Conservation (phyloP, 371 early-diverging fungal species). For the Mucor plumbeus region DNA sequence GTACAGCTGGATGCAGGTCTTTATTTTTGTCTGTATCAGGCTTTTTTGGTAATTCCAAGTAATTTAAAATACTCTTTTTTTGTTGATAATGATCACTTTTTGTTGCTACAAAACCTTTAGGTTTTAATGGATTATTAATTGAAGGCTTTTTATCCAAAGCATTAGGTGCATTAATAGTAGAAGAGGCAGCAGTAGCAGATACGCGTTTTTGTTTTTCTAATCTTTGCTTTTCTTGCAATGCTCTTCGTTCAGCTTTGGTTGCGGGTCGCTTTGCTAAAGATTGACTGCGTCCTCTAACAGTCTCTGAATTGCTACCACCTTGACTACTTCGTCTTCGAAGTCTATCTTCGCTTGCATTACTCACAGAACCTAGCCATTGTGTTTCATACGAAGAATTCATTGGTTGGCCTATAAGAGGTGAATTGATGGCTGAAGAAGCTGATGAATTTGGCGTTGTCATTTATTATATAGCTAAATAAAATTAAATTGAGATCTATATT, state of each 20-base stretch:
- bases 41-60: conserved; percentile 61
- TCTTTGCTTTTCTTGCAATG: conserved; percentile 71
- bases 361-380: conserved; percentile 9
- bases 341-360: not conserved
- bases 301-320: not conserved
- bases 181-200: conserved; percentile 22
- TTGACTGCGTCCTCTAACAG: not conserved
- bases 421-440: not conserved
- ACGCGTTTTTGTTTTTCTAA: conserved; percentile 66
- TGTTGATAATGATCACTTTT: conserved; percentile 31
- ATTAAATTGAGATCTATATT: no score
- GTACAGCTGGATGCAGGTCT: conserved; percentile 86
- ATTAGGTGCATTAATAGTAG: conserved; percentile 23
- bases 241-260: conserved; percentile 88
- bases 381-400: conserved; percentile 5
- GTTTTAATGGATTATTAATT: not conserved
- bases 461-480: not conserved
- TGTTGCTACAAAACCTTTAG: conserved; percentile 21
- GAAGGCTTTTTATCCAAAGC: not conserved
- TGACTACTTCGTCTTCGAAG: conserved; percentile 5
- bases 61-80: conserved; percentile 56
- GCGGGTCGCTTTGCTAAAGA: not conserved
- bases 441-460: conserved; percentile 2
- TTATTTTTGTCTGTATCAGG: conserved; percentile 49
- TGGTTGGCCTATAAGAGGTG: conserved; percentile 10